Conservation (phyloP, 2,329 filamentous ascomycete genomes). For the Verticillium longisporum region DNA sequence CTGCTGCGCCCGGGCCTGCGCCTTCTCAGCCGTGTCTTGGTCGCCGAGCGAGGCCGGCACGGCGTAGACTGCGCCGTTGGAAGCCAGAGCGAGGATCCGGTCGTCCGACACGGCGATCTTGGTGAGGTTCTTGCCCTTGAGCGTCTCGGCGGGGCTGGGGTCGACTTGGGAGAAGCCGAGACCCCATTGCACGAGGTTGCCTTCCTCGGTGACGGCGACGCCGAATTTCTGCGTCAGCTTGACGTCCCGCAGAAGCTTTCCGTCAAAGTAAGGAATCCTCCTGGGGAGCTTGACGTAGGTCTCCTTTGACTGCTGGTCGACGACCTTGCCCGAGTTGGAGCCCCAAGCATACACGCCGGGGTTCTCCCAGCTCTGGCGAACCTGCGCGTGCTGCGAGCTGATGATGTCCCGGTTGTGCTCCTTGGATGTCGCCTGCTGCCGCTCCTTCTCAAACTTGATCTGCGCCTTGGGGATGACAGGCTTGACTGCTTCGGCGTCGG, state of each 20-base stretch:
- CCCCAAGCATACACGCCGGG: conserved; percentile 95
- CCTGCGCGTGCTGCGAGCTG: conserved; percentile 81
- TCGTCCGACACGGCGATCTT: conserved; percentile 75
- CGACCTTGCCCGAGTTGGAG: conserved; percentile 77
- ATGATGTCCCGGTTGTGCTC: conserved; percentile 71
- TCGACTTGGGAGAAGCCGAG: conserved; percentile 61
- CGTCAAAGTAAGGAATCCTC: conserved; percentile 76
- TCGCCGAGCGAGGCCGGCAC: conserved; percentile 70
- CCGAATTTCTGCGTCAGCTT: conserved; percentile 80
- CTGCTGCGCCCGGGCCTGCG: conserved; percentile 36
- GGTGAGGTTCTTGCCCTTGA: conserved; percentile 73
- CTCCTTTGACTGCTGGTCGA: conserved; percentile 75
- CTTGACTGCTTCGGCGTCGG: conserved; percentile 20
- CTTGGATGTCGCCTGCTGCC: conserved; percentile 49
- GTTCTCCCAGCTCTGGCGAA: conserved; percentile 72
- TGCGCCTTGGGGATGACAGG: conserved; percentile 33
- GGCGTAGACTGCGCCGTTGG: conserved; percentile 74
- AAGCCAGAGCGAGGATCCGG: conserved; percentile 72
- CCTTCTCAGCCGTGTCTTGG: conserved; percentile 58
- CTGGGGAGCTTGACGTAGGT: conserved; percentile 71
- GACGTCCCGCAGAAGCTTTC: conserved; percentile 74
- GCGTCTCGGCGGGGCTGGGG: conserved; percentile 59
- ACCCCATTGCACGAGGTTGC: conserved; percentile 91
- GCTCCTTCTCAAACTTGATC: conserved; percentile 61
- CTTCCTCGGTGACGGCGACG: conserved; percentile 79